phyloP scores from a whole-genome alignment of 331 rosid species.

The Pyrus hybrid region DNA sequence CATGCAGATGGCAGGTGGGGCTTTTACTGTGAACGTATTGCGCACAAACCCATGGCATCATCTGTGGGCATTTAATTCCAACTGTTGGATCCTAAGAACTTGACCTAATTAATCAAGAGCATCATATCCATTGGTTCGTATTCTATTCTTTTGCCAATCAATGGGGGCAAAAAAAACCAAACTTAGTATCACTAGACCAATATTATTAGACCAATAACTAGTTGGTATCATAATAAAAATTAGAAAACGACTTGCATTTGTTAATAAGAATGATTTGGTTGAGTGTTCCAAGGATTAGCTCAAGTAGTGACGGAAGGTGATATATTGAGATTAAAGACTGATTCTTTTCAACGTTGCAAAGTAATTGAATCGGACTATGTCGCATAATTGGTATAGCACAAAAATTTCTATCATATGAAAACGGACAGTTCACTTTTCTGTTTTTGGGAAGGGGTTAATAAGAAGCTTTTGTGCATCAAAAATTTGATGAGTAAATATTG shows the following conservation, averaged over 20 bases:
- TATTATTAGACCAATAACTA: no score
- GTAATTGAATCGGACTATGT: not conserved
- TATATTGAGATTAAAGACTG: not conserved
- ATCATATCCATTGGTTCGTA: not conserved
- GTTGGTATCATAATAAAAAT: no score
- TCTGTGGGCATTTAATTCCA: not conserved
- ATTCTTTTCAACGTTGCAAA: no score
- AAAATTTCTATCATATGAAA: no score
- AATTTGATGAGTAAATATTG: no score
- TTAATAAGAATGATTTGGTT: not conserved
- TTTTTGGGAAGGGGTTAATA: no score
- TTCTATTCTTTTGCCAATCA: not conserved
- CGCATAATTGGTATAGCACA: no score
- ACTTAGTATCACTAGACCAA: no score
- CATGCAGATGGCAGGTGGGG: not conserved
- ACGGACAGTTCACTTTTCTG: no score
- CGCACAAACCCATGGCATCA: not conserved
- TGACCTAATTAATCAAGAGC: not conserved
- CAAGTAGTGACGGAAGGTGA: not conserved
- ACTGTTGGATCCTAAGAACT: not conserved
- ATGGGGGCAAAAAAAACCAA: no score
- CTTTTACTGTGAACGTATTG: not conserved
- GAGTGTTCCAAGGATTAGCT: no score
- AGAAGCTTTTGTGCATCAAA: no score
- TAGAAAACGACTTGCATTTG: not conserved